Percentiles rank a stretch among this genome's conserved stretches.
Evolutionary conservation across 306 rosid species (phyloP).

Genomic region (Bauhinia variegata): DNA sequence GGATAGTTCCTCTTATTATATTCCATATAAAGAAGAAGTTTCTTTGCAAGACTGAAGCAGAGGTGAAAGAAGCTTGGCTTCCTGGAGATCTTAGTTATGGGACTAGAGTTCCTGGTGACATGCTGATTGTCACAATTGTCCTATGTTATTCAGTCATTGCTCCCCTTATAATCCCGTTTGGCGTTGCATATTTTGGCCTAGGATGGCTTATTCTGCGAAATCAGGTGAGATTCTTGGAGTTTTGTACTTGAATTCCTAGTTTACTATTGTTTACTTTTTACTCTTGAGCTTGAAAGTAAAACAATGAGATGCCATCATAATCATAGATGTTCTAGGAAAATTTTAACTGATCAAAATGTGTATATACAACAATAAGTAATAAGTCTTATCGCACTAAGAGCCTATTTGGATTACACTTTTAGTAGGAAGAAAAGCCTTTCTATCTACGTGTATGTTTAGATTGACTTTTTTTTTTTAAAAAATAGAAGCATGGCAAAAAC

Average conservation of each 20-base stretch:
- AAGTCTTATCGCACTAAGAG: too few species aligned
- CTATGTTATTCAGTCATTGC: conserved; percentile 90
- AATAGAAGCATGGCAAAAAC: too few species aligned
- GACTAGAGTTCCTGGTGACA: conserved; percentile 80
- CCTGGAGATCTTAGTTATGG: conserved; percentile 90
- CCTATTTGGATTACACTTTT: too few species aligned
- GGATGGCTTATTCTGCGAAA: conserved; percentile 96
- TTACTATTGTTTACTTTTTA: neutral
- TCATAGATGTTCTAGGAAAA: too few species aligned
- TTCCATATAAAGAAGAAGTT: conserved; percentile 88
- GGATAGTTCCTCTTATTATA: conserved; percentile 83
- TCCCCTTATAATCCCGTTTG: conserved; percentile 83
- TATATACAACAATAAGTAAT: too few species aligned
- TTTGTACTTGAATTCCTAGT: conserved; percentile 1
- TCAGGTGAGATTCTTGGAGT: conserved; percentile 60
- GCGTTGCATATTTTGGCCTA: conserved; percentile 73
- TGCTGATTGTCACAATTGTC: conserved; percentile 77
- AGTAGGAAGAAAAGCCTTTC: too few species aligned
- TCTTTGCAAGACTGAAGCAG: conserved; percentile 83
- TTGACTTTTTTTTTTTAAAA: too few species aligned
- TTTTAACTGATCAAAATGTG: too few species aligned
- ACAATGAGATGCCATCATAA: neutral
- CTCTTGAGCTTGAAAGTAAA: too few species aligned
- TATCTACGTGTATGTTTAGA: too few species aligned
- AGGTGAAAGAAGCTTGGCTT: conserved; percentile 80